phyloP scores from a whole-genome alignment of 164 flowering plant species.

The Pachysandra terminalis region DNA sequence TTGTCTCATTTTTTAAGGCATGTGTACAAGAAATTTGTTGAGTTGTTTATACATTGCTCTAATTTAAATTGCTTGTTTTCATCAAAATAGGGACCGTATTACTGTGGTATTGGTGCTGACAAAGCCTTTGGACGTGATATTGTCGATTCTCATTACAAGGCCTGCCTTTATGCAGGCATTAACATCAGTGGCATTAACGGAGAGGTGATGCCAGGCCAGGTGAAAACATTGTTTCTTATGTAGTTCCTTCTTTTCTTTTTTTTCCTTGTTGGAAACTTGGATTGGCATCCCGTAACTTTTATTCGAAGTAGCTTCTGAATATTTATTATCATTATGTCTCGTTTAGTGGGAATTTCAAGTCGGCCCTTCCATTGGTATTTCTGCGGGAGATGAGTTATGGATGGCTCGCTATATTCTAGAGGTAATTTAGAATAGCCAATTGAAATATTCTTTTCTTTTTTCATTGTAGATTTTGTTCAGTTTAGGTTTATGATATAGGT shows the following conservation, averaged over 20 bases:
- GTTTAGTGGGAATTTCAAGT: slow-evolving; percentile 72
- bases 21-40: too few species aligned
- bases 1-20: background rate
- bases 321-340: background rate
- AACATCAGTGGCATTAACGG: slow-evolving; percentile 62
- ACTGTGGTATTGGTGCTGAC: too few species aligned
- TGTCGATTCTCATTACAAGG: slow-evolving; percentile 58
- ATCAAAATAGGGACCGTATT: slow-evolving; percentile 44
- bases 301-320: background rate
- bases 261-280: too few species aligned
- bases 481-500: background rate
- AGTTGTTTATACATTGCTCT: background rate
- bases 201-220: slow-evolving; percentile 72
- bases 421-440: slow-evolving; percentile 25
- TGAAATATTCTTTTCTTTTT: background rate
- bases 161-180: slow-evolving; percentile 63
- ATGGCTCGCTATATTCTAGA: slow-evolving; percentile 62
- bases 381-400: slow-evolving; percentile 63
- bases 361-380: slow-evolving; percentile 58
- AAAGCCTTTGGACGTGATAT: slow-evolving; percentile 60
- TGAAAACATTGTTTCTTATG: slow-evolving; percentile 8
- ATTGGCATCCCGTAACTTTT: background rate
- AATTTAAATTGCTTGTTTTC: too few species aligned
- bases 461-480: background rate
- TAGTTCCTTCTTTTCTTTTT: too few species aligned